These are phyloP conservation scores for Quercus dentata DNA, from an alignment of 306 rosid species.

Conservation along the genomic window DNA sequence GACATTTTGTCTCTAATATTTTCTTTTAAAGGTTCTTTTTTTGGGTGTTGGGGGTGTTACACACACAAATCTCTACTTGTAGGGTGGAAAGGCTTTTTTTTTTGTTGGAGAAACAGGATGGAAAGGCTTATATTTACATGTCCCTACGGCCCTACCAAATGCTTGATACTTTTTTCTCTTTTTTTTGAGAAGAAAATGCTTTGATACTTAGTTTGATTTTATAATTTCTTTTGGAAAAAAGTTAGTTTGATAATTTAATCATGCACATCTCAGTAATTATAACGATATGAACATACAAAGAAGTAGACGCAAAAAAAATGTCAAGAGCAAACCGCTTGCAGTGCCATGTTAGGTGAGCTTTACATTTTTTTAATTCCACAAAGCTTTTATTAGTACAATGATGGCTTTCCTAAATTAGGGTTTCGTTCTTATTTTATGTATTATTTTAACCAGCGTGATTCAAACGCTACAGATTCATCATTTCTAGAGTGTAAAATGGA, in stretches of 20 bases:
- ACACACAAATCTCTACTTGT: no score
- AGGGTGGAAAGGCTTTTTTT: no score
- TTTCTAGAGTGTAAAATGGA: constrained; percentile 22
- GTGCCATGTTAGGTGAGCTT: background rate
- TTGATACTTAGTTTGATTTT: no score
- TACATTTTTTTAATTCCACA: constrained; percentile 8
- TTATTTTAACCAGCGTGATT: constrained; percentile 40
- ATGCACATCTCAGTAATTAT: background rate
- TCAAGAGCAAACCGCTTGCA: constrained; percentile 3
- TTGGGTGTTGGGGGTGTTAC: no score
- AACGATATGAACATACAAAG: constrained; percentile 1
- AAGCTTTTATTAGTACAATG: background rate
- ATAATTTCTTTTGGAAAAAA: no score
- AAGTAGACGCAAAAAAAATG: constrained; percentile 1
- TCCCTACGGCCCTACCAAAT: no score
- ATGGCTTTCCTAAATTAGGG: background rate
- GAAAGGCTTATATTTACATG: no score
- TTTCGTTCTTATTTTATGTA: constrained; percentile 11
- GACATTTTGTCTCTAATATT: no score
- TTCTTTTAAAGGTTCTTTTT: no score
- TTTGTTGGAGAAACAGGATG: no score
- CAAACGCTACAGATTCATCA: constrained; percentile 52
- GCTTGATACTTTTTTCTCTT: no score
- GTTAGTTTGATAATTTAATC: constrained; percentile 11
- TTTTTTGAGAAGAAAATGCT: no score